Base-by-base conservation (phyloP, 176 grass and related monocot genomes). In the Ampelocalamus luodianensis region DNA sequence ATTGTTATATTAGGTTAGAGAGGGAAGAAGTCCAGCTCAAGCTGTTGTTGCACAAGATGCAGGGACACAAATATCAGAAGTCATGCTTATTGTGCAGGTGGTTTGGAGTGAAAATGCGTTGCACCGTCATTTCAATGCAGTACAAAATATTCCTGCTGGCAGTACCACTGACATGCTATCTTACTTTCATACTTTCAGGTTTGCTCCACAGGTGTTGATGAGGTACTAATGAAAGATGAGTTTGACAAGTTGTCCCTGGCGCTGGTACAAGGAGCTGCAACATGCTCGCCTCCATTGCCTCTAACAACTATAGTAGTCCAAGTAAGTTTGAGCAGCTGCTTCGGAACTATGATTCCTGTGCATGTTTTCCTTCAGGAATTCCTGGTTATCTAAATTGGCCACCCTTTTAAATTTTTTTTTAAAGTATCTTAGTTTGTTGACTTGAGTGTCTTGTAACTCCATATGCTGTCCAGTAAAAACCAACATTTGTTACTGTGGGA, bases 81-180 rank as follows among this genome's bases (percentile, higher is more conserved):
- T 99, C 77, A 99, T 99, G 96, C 79, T 99, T 86, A 94, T 99
- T 70, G 78, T 99, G 58, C 96, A 96, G 93, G 96, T 95, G 72
- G 10, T 60, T 79, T 86, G 18, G 70, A 87, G 60, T 65, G 18
- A 87, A 62, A 87, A 48, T 39, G 12, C 9, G 66, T 40, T 85
- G 34, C 68, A 48, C 15, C 8, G 3, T 43, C 38, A 79, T 5
- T 59, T 79, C 12, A 71, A 44, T 80, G 51, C n/a, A 71, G 38
- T 83, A 36, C 24, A 79, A 74, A 74, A 76, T 42, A 11, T 78
- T 83, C 46, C 37, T 78, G 26, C 8, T 87, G 48, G 67, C 59
- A 79, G 59, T 77, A 55, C 44, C 3, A 18, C 17, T 75, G 75
- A 61, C 11, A 44, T 16, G 27, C 68, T 70, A 82, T 68, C 42